A percentile compares a stretch with the other conserved stretches of the same genome.
Evolutionary conservation across 257 asterid genomes (phyloP).

Genomic region (Solanum rostratum): DNA sequence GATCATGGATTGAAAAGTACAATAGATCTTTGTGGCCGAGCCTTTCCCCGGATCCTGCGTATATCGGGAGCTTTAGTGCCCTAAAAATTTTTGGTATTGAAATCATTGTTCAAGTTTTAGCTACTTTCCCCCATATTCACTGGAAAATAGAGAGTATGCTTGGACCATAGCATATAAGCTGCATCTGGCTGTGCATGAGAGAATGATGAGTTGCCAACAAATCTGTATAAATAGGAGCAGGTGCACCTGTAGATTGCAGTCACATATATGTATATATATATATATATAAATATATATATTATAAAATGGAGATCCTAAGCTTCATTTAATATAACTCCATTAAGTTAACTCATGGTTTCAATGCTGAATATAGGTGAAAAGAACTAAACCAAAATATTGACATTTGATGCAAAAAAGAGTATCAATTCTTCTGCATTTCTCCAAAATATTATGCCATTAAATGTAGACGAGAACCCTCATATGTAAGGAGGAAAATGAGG

Average conservation of each 20-base stretch:
- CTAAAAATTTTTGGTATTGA: neutral
- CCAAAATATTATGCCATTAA: neutral
- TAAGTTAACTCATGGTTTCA: neutral
- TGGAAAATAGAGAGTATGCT: neutral
- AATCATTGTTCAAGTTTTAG: neutral
- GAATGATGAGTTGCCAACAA: neutral
- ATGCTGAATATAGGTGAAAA: neutral
- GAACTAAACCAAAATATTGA: neutral
- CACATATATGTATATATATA: too few relatives aligned
- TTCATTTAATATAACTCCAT: neutral
- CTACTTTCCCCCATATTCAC: neutral
- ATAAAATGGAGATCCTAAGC: neutral
- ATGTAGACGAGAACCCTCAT: neutral
- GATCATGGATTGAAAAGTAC: too few relatives aligned
- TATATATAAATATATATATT: too few relatives aligned
- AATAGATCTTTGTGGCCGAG: too few relatives aligned
- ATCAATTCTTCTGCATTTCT: neutral
- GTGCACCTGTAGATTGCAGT: neutral
- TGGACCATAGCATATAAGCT: neutral
- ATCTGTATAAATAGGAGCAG: neutral
- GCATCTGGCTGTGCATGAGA: neutral
- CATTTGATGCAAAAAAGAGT: neutral
- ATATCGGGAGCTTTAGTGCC: too few relatives aligned
- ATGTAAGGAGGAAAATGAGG: neutral
- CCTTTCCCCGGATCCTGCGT: too few relatives aligned